Conservation (phyloP, 495 filamentous ascomycete genomes). For the Immersiella caudata region DNA sequence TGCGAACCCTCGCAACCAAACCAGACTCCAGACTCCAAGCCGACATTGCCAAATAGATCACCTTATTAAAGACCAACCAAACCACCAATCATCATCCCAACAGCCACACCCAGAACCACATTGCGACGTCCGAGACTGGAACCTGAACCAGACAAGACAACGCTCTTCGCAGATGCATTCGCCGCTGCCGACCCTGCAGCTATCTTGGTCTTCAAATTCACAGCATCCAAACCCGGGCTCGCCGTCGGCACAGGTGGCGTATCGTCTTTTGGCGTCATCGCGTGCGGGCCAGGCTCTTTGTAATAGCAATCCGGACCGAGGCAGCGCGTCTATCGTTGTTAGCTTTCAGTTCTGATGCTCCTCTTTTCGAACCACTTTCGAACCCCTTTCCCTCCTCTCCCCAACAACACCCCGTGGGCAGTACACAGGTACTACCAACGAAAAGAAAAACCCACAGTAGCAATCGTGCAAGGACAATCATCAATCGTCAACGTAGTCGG, state of each 20-base stretch:
- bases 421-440: background rate
- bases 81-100: background rate
- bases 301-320: conserved; percentile 14
- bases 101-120: background rate
- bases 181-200: background rate
- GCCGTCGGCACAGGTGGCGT: background rate
- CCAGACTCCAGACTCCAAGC: background rate
- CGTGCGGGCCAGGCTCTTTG: background rate
- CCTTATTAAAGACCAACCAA: background rate
- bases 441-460: conserved; percentile 10
- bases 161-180: background rate
- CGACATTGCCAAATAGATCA: background rate
- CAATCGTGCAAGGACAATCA: conserved; percentile 21
- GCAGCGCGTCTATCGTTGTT: conserved; percentile 5
- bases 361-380: background rate
- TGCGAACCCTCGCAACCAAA: no score
- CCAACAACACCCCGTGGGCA: background rate
- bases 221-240: background rate
- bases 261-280: background rate
- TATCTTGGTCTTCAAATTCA: background rate
- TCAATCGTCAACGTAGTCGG: conserved; percentile 12
- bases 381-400: background rate
- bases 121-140: background rate
- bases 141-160: background rate
- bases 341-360: background rate